These are phyloP conservation scores for Huiozyma naganishii DNA, from an alignment of 805 yeast genomes.

Conservation along the genomic window DNA sequence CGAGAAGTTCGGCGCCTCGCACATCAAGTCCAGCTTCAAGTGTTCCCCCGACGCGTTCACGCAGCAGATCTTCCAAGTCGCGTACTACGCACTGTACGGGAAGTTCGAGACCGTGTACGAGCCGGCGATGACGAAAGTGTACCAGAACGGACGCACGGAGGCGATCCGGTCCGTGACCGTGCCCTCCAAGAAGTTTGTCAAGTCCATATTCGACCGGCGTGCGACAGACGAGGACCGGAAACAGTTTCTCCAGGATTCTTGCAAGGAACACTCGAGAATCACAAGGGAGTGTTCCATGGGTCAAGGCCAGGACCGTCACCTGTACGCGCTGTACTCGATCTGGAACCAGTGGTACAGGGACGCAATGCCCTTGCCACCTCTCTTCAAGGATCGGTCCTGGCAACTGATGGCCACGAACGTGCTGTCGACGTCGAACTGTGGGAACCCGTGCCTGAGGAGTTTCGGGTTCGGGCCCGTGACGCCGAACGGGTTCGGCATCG, in stretches of 20 bases:
- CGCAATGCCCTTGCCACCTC: constrained; percentile 43
- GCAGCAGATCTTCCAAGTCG: constrained; percentile 89
- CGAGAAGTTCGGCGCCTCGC: constrained; percentile 54
- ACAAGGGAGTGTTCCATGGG: constrained; percentile 66
- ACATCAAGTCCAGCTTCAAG: constrained; percentile 65
- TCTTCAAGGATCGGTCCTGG: constrained; percentile 86
- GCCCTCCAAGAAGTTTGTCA: constrained; percentile 71
- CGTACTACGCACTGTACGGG: constrained; percentile 85
- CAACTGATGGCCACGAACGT: constrained; percentile 70
- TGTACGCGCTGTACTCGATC: constrained; percentile 76
- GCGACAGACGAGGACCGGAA: constrained; percentile 48
- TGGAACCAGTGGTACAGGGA: constrained; percentile 46
- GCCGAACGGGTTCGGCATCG: constrained; percentile 88
- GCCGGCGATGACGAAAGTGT: constrained; percentile 90
- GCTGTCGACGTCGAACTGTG: constrained; percentile 80
- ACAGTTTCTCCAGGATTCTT: constrained; percentile 52
- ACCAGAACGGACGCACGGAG: constrained; percentile 86
- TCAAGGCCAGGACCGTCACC: constrained; percentile 84
- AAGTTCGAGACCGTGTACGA: constrained; percentile 90
- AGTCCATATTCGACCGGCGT: constrained; percentile 68
- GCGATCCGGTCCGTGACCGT: constrained; percentile 78
- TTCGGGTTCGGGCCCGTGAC: constrained; percentile 91
- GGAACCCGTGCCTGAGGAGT: constrained; percentile 75
- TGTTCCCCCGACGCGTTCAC: constrained; percentile 90
- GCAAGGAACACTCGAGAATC: constrained; percentile 53